Evolutionary conservation across 2,329 filamentous ascomycete species (phyloP).

Genomic region (Cercospora beticola): DNA sequence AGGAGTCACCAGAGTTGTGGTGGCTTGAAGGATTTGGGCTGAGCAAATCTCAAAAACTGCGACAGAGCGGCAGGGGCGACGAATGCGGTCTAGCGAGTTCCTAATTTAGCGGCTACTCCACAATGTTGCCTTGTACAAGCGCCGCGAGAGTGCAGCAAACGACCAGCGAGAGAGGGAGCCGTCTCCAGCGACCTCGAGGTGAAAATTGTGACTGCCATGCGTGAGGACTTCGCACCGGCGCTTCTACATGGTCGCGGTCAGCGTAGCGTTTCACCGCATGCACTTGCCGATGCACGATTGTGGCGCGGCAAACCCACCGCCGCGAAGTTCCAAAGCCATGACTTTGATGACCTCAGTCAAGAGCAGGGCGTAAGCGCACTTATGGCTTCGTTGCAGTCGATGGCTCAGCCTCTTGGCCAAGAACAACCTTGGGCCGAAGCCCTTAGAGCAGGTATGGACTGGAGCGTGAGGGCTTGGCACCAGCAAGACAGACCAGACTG

Average conservation of each 20-base stretch:
- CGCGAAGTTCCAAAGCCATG: background rate
- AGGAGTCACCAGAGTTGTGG: background rate
- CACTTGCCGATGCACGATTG: background rate
- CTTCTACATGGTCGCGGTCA: background rate
- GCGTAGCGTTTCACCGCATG: background rate
- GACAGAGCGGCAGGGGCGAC: background rate
- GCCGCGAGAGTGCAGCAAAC: background rate
- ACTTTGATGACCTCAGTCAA: background rate
- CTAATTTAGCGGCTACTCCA: background rate
- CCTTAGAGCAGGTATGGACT: background rate
- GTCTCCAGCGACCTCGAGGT: background rate
- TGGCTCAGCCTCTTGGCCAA: background rate
- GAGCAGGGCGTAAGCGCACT: background rate
- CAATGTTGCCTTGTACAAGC: background rate
- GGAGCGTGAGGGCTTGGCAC: background rate
- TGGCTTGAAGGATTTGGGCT: conserved; percentile 13
- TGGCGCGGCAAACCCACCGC: background rate
- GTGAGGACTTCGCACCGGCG: background rate
- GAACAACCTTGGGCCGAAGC: background rate
- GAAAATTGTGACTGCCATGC: background rate
- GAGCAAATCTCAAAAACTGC: conserved; percentile 11
- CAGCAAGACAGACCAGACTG: background rate
- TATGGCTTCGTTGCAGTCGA: background rate
- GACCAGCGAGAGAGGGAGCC: background rate
- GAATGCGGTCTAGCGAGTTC: conserved; percentile 1